These are phyloP conservation scores for Allium sativum DNA, from an alignment of 106 monocot genomes.

Conservation along the genomic window DNA sequence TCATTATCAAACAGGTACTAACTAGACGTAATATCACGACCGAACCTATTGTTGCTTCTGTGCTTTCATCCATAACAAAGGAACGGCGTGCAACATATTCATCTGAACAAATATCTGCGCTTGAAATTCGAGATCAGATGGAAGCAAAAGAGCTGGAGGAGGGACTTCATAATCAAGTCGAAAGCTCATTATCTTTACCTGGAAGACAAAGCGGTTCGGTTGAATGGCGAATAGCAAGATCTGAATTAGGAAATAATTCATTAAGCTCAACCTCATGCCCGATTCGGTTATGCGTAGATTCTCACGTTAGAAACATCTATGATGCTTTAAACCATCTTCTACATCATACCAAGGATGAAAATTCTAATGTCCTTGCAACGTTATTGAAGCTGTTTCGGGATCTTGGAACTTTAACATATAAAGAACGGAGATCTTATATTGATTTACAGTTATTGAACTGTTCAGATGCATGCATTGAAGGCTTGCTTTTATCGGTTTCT, in stretches of 20 bases:
- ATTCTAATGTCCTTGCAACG: constrained; percentile 24
- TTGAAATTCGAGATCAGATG: constrained; percentile 35
- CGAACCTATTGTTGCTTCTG: constrained; percentile 34
- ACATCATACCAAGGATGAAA: constrained; percentile 24
- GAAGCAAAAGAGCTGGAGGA: constrained; percentile 68
- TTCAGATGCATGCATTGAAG: constrained; percentile 21
- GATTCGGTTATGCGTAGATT: constrained; percentile 54
- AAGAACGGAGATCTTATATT: constrained; percentile 30
- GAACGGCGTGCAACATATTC: constrained; percentile 58
- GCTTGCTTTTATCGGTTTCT: constrained; percentile 50
- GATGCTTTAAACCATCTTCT: constrained; percentile 31
- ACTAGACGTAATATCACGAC: constrained; percentile 66
- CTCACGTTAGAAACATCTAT: constrained; percentile 56
- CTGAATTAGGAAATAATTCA: constrained; percentile 42
- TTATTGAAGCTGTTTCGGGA: constrained; percentile 45
- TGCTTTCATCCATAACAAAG: constrained; percentile 66
- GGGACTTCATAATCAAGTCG: constrained; percentile 19
- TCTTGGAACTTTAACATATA: constrained; percentile 48
- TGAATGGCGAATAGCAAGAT: constrained; percentile 79
- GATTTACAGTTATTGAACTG: constrained; percentile 24
- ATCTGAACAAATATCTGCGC: constrained; percentile 23
- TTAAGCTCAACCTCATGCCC: constrained; percentile 49
- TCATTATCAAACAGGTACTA: constrained; percentile 38
- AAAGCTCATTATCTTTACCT: constrained; percentile 45
- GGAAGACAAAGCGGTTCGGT: constrained; percentile 83